Conservation (phyloP, 2,329 filamentous ascomycete genomes). For the Parascedosporium putredinis region DNA sequence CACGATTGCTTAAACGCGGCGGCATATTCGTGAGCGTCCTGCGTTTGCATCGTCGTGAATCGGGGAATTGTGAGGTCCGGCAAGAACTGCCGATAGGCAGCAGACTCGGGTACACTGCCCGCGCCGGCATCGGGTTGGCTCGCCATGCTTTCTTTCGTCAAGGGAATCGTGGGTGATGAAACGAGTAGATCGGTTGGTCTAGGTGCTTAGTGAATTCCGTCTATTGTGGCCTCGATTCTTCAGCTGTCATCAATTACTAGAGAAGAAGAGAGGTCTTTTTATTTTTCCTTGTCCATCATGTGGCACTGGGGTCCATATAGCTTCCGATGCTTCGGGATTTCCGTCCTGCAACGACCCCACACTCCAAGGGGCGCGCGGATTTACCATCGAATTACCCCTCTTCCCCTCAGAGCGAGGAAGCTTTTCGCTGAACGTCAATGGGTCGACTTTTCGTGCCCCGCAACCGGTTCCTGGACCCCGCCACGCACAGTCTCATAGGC, state of each 20-base stretch:
- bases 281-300: neutral
- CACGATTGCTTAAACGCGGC: constrained; percentile 46
- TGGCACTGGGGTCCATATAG: too few relatives aligned
- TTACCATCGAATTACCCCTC: too few relatives aligned
- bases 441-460: neutral
- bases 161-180: too few relatives aligned
- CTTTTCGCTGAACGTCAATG: too few relatives aligned
- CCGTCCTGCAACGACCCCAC: neutral
- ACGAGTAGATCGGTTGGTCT: too few relatives aligned
- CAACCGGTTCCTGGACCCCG: neutral
- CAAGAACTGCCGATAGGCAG: constrained; percentile 22
- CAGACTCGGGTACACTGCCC: neutral
- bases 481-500: too few relatives aligned
- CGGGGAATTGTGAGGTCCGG: constrained; percentile 51
- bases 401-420: neutral
- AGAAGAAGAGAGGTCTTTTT: too few relatives aligned
- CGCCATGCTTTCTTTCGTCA: neutral
- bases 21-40: constrained; percentile 54
- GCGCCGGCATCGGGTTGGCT: neutral
- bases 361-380: neutral
- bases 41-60: constrained; percentile 52
- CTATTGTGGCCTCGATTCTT: too few relatives aligned
- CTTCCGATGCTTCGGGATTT: neutral
- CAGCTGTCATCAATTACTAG: too few relatives aligned
- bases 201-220: too few relatives aligned